Evolutionary conservation across 495 filamentous ascomycete species (phyloP), one percentile per base, ranked within the genome.

Genomic region (Annulohypoxylon stygium): DNA sequence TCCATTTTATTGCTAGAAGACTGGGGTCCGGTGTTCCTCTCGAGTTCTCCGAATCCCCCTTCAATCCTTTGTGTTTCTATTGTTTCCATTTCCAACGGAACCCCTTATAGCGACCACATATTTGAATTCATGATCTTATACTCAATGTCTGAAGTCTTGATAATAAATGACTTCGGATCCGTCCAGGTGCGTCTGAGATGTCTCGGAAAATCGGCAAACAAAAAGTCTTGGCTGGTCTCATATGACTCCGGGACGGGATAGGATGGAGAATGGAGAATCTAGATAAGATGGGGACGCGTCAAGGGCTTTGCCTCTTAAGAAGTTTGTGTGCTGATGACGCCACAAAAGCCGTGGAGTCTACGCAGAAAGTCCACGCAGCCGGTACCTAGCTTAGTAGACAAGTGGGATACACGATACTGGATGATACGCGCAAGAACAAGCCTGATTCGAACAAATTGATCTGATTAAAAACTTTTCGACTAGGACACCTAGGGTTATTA

Each of bases 291-390:
- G 25, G 25, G 71, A 69, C 71, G 67, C 71, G 71, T 74, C 61
- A 70, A 67, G 57, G 10, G 66, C 71, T 70, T 74, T 45, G 66
- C 62, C 67, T 70, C 67, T 7, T 14, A 7, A 11, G 50, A 66
- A 58, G 20, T 55, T 60, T 63, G 34, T 57, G 41, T 33, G 39
- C 26, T 39, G 45, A 48, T 66, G 33, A 62, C 71, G 71, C 71
- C 71, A 70, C 71, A 70, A 20, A 47, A 47, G 43, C 43, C 43
- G 30, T 30, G 30, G 30, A 30, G 30, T 23, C 20, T n/a, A 45
- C 41, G 41, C 41, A 12, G 20, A 45, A 64, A 26, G 55, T 41
- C 58, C 58, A 67, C 61, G 66, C 57, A 66, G 41, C 30, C 18
- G 30, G 30, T 6, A 30, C 3, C 30, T 30, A 4, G 5, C 5